phyloP scores from a whole-genome alignment of 768 basidiomycete species.

The Rossbeevera mucosa region DNA sequence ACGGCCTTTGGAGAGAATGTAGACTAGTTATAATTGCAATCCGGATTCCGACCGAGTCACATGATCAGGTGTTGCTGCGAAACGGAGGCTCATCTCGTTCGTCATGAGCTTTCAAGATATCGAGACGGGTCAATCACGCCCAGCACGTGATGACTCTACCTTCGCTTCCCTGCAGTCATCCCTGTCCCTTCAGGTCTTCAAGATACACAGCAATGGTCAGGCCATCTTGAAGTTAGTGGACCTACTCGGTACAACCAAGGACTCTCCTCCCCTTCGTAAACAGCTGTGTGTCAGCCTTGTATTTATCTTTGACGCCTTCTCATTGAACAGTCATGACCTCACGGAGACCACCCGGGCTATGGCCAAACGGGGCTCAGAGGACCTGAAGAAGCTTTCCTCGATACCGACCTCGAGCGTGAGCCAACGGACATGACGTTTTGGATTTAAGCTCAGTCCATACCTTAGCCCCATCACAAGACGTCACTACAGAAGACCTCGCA shows the following conservation, averaged over 20 bases:
- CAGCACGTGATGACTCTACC: constrained; percentile 61
- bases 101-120: constrained; percentile 51
- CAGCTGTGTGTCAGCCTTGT: constrained; percentile 59
- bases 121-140: constrained; percentile 40
- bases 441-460: neutral
- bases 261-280: constrained; percentile 75
- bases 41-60: too few species aligned
- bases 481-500: constrained; percentile 88
- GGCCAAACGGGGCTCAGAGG: constrained; percentile 90
- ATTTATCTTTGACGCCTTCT: neutral
- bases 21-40: too few species aligned
- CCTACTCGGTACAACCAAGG: constrained; percentile 80
- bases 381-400: constrained; percentile 82
- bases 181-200: constrained; percentile 91
- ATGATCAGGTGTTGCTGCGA: constrained; percentile 8
- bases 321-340: constrained; percentile 81
- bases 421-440: neutral
- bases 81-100: neutral
- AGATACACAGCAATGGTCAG: constrained; percentile 96
- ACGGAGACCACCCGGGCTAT: constrained; percentile 93
- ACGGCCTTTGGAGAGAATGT: constrained; percentile 92
- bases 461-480: constrained; percentile 74
- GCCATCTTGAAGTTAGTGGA: constrained; percentile 96
- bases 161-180: constrained; percentile 77
- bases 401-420: constrained; percentile 60